Base-by-base conservation (phyloP, 331 rosid genomes). In the Quercus lobata region DNA sequence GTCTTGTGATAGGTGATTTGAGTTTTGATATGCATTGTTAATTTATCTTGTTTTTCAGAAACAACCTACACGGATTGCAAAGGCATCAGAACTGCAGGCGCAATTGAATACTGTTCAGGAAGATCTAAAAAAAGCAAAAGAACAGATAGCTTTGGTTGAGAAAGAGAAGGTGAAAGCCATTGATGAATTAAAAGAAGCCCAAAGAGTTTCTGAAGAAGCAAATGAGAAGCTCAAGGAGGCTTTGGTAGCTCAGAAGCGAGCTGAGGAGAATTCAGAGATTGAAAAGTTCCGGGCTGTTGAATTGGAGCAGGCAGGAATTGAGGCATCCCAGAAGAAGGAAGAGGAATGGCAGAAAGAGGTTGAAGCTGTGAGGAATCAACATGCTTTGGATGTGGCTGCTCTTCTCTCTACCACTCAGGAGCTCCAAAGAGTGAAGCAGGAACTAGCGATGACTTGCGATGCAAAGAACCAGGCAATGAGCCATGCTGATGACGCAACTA, bases 401-500 rank as follows among this genome's bases (percentile, higher is more conserved):
- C 97, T 95, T 77, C 90, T 91, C 76, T 90, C 97, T 41, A 72
- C 92, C 56, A 83, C 91, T 73, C 91, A 95, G 83, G 99, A 95
- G 76, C 99, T 95, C 83, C 97, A 95, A 84, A 88, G 76, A 77
- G 80, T 93, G 77, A 87, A 88, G 88, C 95, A 93, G 62, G 99
- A 95, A 85, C 84, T 91, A 52, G 76, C 76, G 62, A 90, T 91
- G 98, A 85, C 96, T 19, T 89, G 88, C n/a, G 99, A 93, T 81
- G 97, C 99, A 2, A 95, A 95, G 90, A 93, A 95, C 87, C 97
- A 93, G 89, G 99, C 99, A 1, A 63, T 95, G 75, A 85, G 84
- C 80, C 99, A 95, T 75, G 97, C 99, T 24, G 97, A 93, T 27
- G 99, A 95, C 83, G 98, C 96, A 25, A 91, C 99, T 17, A 93